A percentile compares a stretch with the other conserved stretches of the same genome.
Evolutionary conservation across 140 eudicot species (phyloP).

Genomic region (Ambrosia hybrid): DNA sequence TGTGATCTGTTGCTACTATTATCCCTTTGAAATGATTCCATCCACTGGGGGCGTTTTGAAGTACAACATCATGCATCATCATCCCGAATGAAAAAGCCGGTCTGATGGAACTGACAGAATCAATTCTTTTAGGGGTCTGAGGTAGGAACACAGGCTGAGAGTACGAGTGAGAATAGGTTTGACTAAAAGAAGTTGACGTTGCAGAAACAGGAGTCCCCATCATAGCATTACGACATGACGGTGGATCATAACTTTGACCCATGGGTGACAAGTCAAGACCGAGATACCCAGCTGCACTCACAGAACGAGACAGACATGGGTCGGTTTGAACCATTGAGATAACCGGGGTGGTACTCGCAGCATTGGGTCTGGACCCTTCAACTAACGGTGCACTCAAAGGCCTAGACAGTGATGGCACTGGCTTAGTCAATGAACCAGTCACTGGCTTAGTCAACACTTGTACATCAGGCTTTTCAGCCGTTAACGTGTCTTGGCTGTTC

Average conservation of each 20-base stretch:
- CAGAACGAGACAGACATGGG: conserved; percentile 66
- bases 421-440: conserved; percentile 22
- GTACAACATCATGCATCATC: conserved; percentile 47
- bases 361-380: conserved; percentile 58
- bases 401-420: conserved; percentile 63
- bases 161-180: conserved; percentile 46
- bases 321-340: conserved; percentile 67
- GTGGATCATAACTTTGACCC: conserved; percentile 52
- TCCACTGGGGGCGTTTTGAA: conserved; percentile 58
- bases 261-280: conserved; percentile 65
- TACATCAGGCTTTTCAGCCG: no score
- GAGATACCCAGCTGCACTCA: conserved; percentile 83
- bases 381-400: conserved; percentile 86
- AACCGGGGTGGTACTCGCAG: conserved; percentile 53
- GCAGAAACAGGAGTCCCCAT: conserved; percentile 57
- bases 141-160: conserved; percentile 51
- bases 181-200: conserved; percentile 49
- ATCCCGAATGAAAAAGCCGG: conserved; percentile 63
- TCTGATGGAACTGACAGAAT: conserved; percentile 26
- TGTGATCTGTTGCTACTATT: conserved; percentile 39
- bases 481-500: no score
- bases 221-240: conserved; percentile 79
- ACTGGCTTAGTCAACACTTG: no score
- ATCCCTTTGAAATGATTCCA: conserved; percentile 23
- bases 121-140: conserved; percentile 51